Conservation (phyloP, 305 asterid species). For the Fraxinus paxiana region DNA sequence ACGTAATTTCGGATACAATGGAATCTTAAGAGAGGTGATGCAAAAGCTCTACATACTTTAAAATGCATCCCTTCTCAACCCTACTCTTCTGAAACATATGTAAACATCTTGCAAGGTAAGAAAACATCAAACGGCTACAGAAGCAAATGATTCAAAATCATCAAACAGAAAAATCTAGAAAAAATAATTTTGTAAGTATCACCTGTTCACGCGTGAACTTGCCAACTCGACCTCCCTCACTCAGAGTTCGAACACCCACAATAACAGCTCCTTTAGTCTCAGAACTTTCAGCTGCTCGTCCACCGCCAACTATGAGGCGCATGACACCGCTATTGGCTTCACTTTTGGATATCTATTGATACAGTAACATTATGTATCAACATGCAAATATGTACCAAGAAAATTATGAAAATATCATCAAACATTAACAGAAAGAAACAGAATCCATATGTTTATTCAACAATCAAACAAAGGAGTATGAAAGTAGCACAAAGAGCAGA, state of each 20-base stretch:
- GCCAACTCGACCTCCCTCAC: constrained; percentile 99
- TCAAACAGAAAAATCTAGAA: constrained; percentile 1
- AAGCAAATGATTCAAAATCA: constrained; percentile 12
- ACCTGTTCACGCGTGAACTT: constrained; percentile 97
- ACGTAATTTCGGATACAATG: not conserved
- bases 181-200: constrained; percentile 19
- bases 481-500: constrained; percentile 17
- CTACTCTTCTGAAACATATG: not conserved
- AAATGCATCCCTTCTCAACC: not conserved
- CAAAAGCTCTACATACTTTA: not conserved
- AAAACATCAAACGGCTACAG: not conserved
- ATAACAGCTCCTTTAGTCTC: constrained; percentile 83
- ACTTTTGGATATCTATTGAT: constrained; percentile 61
- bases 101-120: constrained; percentile 2
- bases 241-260: constrained; percentile 95
- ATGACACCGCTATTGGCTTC: constrained; percentile 97
- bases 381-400: constrained; percentile 16
- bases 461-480: constrained; percentile 17
- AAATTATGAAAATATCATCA: not conserved
- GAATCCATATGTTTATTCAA: constrained; percentile 6
- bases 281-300: constrained; percentile 86
- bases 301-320: constrained; percentile 99
- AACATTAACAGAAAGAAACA: not conserved
- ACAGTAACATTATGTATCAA: constrained; percentile 21
- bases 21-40: constrained; percentile 4